Conservation (phyloP, 305 asterid genomes). For the Salvia sclarea region DNA sequence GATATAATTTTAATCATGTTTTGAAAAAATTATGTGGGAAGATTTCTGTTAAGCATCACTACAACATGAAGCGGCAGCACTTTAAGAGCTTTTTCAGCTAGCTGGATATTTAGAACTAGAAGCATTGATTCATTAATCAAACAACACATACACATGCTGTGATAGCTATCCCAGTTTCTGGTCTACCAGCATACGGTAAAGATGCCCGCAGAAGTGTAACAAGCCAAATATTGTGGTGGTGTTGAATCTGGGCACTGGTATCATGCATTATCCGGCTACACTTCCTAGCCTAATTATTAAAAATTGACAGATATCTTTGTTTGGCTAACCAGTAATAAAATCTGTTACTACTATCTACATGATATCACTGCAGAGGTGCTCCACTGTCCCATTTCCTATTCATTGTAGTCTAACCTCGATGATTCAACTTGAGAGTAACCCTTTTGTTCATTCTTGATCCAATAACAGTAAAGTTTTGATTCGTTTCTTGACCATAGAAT, state of each 20-base stretch:
- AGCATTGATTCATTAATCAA: too few species aligned
- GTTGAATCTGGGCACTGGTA: background rate
- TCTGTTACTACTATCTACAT: constrained; percentile 1
- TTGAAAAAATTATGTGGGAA: background rate
- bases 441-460: background rate
- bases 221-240: background rate
- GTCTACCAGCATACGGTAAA: background rate
- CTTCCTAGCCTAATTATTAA: constrained; percentile 10
- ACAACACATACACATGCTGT: too few species aligned
- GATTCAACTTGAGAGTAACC: background rate
- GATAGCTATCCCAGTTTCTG: background rate
- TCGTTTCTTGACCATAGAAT: constrained; percentile 23
- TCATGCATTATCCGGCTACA: background rate
- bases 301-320: too few species aligned
- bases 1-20: constrained; percentile 14
- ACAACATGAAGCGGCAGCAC: constrained; percentile 24
- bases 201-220: background rate
- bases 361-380: constrained; percentile 14
- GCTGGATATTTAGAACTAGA: too few species aligned
- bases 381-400: constrained; percentile 13
- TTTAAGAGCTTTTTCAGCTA: too few species aligned
- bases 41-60: constrained; percentile 16
- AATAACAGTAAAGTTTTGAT: constrained; percentile 7
- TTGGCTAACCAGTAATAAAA: constrained; percentile 15
- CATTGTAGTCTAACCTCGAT: constrained; percentile 13